Base-by-base conservation (phyloP, 2,329 filamentous ascomycete species). In the Alternaria novae-zelandiae region DNA sequence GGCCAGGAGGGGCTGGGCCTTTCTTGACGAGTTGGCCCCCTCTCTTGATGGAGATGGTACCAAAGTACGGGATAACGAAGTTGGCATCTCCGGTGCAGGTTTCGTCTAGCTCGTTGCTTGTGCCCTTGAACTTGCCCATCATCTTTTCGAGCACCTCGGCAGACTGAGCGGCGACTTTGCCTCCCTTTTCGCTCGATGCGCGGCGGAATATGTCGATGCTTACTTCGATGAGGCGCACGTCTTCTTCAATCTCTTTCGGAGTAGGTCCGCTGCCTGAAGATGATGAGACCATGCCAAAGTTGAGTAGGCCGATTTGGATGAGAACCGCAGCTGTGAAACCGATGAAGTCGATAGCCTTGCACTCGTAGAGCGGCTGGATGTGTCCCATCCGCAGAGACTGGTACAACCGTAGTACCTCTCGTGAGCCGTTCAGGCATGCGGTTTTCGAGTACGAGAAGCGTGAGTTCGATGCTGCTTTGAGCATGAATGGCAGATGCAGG, bases 331-430 rank as follows among this genome's bases (percentile, higher is more conserved):
- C 78, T 1, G 81, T 84, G 70, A 84, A 84, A 41, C 79, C 83
- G 43, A 83, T 78, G 61, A 84, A 84, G 66, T 84, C 83, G 17
- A 82, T 73, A 9, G 81, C 81, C 60, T 83, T 83, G 74, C 83
- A 84, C 61, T 84, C 81, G 69, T 82, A 83, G 0, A 83, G 68
- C 11, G 79, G 79, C 58, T 77, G 74, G 2, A 67, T 72, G 56
- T 59, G 71, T 23, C 77, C 74, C 8, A 73, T 74, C 6, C 80
- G 78, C 5, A 83, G 73, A 1, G 77, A 62, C 23, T 81, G 77
- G 64, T 82, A 83, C 3, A 81, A 70, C 3, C 75, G 72, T n/a
- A 83, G 67, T 32, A 83, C 72, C 56, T 80, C 73, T n/a, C 82
- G 75, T 2, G 81, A 81, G 21, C 80, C 79, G 45, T 78, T 79